Percentiles rank a stretch among this genome's conserved stretches.
Evolutionary conservation across 208 protist species (phyloP).

Genomic region (Leptomonas seymouri): DNA sequence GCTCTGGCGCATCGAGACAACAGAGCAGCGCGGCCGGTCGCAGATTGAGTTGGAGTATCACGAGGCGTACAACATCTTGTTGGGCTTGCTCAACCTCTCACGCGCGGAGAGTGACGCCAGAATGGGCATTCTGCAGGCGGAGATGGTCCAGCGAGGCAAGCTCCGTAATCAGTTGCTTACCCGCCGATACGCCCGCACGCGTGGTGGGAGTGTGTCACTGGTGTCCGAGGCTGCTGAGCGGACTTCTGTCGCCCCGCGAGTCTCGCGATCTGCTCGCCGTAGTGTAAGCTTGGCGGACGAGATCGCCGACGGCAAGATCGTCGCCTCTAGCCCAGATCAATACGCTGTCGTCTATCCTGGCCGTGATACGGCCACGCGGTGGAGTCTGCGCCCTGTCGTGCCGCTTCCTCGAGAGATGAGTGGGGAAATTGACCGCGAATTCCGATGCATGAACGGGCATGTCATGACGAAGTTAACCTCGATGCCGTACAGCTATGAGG

Average conservation of each 20-base stretch:
- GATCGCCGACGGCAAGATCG: slow-evolving; percentile 40
- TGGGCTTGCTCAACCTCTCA: slow-evolving; percentile 37
- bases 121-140: slow-evolving; percentile 36
- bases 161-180: slow-evolving; percentile 40
- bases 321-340: slow-evolving; percentile 69
- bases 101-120: slow-evolving; percentile 42
- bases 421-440: slow-evolving; percentile 50
- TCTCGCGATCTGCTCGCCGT: slow-evolving; percentile 42
- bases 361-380: slow-evolving; percentile 71
- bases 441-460: slow-evolving; percentile 85
- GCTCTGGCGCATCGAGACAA: slow-evolving; percentile 44
- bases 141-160: slow-evolving; percentile 37
- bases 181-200: slow-evolving; percentile 22
- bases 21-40: slow-evolving; percentile 55
- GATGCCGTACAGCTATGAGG: slow-evolving; percentile 86
- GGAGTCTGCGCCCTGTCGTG: slow-evolving; percentile 70
- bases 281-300: slow-evolving; percentile 55
- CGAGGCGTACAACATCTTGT: slow-evolving; percentile 55
- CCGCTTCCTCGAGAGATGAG: slow-evolving; percentile 81
- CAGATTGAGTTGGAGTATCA: slow-evolving; percentile 70
- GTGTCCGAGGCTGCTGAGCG: slow-evolving; percentile 31
- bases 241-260: slow-evolving; percentile 3
- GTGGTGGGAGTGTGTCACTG: slow-evolving; percentile 57
- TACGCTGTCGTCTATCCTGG: slow-evolving; percentile 83
- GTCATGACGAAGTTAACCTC: slow-evolving; percentile 84